Conservation (phyloP, 2,329 filamentous ascomycete genomes). For the Colletotrichum aenigma region DNA sequence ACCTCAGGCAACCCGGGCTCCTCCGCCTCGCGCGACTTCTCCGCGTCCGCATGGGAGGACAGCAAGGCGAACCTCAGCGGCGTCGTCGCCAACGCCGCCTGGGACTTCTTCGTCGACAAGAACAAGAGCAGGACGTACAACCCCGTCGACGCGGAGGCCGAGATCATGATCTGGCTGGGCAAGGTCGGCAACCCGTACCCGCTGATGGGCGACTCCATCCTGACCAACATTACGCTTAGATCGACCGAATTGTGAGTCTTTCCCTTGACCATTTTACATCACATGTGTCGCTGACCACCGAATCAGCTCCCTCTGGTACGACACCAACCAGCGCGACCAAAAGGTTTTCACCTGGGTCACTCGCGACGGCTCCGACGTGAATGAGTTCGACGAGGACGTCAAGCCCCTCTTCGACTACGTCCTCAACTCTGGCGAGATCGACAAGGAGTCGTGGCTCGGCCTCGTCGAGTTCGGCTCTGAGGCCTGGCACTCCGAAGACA, state of each 20-base stretch:
- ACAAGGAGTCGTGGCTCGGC: conserved; percentile 28
- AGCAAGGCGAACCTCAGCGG: conserved; percentile 25
- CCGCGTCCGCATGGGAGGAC: conserved; percentile 19
- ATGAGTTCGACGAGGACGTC: conserved; percentile 31
- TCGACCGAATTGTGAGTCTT: conserved; percentile 30
- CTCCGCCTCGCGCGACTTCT: conserved; percentile 23
- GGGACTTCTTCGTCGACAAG: conserved; percentile 35
- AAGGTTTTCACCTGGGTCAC: conserved; percentile 34
- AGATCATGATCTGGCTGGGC: conserved; percentile 38
- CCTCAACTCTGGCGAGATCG: conserved; percentile 30
- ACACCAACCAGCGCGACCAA: conserved; percentile 31
- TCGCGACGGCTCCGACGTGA: conserved; percentile 23
- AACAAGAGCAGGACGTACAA: conserved; percentile 25
- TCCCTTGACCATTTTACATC: neutral
- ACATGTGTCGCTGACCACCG: neutral
- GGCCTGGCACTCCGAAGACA: conserved; percentile 28
- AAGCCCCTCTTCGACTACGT: conserved; percentile 34
- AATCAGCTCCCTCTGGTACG: conserved; percentile 29
- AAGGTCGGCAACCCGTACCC: conserved; percentile 29
- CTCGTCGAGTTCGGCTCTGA: conserved; percentile 35
- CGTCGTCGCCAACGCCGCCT: conserved; percentile 32
- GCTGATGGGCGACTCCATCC: conserved; percentile 26
- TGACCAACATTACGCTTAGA: conserved; percentile 28
- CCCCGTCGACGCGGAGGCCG: conserved; percentile 30
- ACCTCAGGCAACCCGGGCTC: conserved; percentile 24